phyloP scores from a whole-genome alignment of 2,329 filamentous ascomycete species.

The Cytospora mali region DNA sequence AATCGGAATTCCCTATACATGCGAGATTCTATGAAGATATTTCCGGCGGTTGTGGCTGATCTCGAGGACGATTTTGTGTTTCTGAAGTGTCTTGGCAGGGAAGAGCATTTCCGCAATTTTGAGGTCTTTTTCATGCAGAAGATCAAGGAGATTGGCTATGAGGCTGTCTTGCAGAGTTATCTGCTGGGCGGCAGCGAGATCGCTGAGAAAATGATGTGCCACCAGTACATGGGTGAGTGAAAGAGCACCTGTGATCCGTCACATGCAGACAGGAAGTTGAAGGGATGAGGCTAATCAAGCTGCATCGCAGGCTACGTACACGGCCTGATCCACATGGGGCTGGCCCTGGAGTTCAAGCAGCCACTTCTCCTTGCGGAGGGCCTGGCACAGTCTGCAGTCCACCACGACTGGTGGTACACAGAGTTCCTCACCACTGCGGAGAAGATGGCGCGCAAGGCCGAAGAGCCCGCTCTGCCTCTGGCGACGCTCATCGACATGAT shows the following conservation, averaged over 20 bases:
- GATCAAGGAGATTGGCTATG: conserved; percentile 12
- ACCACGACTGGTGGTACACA: conserved; percentile 18
- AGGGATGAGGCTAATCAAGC: neutral
- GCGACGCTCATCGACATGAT: conserved; percentile 12
- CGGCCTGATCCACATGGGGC: conserved; percentile 13
- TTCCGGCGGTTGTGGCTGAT: conserved; percentile 3
- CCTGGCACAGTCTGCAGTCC: conserved; percentile 16
- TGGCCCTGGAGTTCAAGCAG: conserved; percentile 13
- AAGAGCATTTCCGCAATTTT: conserved; percentile 17
- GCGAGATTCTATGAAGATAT: conserved; percentile 10
- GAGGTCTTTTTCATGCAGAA: conserved; percentile 10
- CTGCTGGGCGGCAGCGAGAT: conserved; percentile 7
- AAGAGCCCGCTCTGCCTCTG: conserved; percentile 8
- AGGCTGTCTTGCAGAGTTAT: conserved; percentile 9
- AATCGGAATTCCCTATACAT: conserved; percentile 10
- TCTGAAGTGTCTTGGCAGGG: conserved; percentile 11
- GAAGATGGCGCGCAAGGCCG: conserved; percentile 1
- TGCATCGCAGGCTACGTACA: conserved; percentile 7
- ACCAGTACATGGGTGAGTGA: conserved; percentile 7
- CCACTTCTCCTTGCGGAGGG: conserved; percentile 13
- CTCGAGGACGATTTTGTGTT: conserved; percentile 9
- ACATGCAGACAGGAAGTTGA: neutral
- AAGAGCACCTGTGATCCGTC: neutral
- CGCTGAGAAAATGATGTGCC: conserved; percentile 5
- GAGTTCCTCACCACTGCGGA: conserved; percentile 10